Evolutionary conservation across 768 basidiomycete genomes (phyloP), one percentile per base, ranked within the genome.

Genomic region (Crepidotus variabilis): DNA sequence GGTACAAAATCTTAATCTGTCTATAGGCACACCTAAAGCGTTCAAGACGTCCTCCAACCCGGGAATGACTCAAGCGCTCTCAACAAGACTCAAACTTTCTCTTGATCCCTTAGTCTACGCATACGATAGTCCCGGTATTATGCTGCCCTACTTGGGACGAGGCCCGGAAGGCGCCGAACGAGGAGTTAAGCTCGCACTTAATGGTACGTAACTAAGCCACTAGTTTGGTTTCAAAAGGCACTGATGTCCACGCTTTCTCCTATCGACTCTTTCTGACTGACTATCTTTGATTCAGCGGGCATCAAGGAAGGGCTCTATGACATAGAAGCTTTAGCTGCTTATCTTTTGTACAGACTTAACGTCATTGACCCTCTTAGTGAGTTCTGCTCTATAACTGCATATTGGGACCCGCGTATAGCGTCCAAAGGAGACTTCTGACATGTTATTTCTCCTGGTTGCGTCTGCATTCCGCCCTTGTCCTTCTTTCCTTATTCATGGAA

Each of bases 301-400:
- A 94, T 98, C 75, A 97, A 97, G 71, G 92, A 94, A 76, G 86
- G 90, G 21, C 69, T 97, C 56, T 94, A 95, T 68, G 90, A 94
- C 69, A 78, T 84, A 59, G 91, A 96, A 69, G 78, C 87, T 2
- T 78, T 96, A 47, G 92, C 90, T 28, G 81, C 89, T 50, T 98
- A 97, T 76, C 77, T 98, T 24, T 71, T 96, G 23, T 94, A 91
- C 69, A 79, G 90, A 60, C 75, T 98, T 59, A 95, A 93, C 70
- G 71, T 88, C 43, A 76, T 92, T 55, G 82, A 92, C 70, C 87
- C 88, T 22, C 71, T 78, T 32, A 73, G 91, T 92, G 66, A 69
- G 86, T 78, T 28, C 50, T 57, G 52, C 58, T 48, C 57, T 50
- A 43, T 48, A 52, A 14, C 23, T 39, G 20, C 24, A 22, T 11